Evolutionary conservation across 148 eudicot genomes (phyloP).

Genomic region (Arctostaphylos glauca): DNA sequence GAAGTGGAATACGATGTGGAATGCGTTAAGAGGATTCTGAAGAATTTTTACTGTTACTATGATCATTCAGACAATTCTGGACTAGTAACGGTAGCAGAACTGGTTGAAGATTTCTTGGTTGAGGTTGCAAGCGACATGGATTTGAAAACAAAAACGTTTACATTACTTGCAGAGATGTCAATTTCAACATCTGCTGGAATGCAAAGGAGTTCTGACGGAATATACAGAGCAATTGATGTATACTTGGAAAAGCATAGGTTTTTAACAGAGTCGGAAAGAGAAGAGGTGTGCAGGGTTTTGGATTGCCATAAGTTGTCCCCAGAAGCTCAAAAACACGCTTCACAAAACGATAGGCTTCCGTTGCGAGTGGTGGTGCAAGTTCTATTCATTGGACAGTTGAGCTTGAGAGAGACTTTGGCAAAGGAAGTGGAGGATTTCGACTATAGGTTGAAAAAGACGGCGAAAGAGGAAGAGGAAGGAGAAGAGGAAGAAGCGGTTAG

Average conservation of each 20-base stretch:
- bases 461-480: slow-evolving; percentile 2
- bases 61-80: slow-evolving; percentile 20
- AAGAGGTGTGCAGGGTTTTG: slow-evolving; percentile 49
- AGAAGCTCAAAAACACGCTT: slow-evolving; percentile 62
- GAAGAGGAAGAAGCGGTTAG: neutral
- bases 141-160: slow-evolving; percentile 35
- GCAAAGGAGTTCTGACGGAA: slow-evolving; percentile 40
- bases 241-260: slow-evolving; percentile 53
- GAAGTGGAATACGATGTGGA: slow-evolving; percentile 41
- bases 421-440: slow-evolving; percentile 28
- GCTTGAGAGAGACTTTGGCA: slow-evolving; percentile 42
- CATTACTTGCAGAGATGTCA: slow-evolving; percentile 51
- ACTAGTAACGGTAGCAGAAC: slow-evolving; percentile 49
- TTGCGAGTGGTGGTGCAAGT: slow-evolving; percentile 54
- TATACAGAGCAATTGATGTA: slow-evolving; percentile 64
- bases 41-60: slow-evolving; percentile 50
- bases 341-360: slow-evolving; percentile 50
- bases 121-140: slow-evolving; percentile 56
- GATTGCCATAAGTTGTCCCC: slow-evolving; percentile 61
- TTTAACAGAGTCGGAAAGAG: slow-evolving; percentile 53
- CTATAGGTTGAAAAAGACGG: slow-evolving; percentile 16
- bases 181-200: slow-evolving; percentile 37
- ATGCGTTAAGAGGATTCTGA: slow-evolving; percentile 51
- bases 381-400: slow-evolving; percentile 51
- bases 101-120: slow-evolving; percentile 56